A percentile compares a stretch with the other conserved stretches of the same genome.
phyloP scores from a whole-genome alignment of 176 grass and related monocot genomes.

The Ensete ventricosum region DNA sequence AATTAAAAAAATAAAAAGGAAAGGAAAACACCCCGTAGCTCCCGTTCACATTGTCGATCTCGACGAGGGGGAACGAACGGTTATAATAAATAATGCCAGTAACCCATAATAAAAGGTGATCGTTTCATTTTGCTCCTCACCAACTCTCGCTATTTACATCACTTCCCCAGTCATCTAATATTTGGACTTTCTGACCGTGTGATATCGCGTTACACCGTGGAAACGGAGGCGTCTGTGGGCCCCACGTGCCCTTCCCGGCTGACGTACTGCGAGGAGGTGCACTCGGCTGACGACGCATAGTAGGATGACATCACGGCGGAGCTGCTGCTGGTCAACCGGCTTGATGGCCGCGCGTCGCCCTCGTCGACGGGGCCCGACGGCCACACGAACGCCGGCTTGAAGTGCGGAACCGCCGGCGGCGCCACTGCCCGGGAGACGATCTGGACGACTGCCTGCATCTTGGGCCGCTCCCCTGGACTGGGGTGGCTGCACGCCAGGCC shows the following conservation, averaged over 20 bases:
- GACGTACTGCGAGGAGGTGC: constrained; percentile 24
- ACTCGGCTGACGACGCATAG: constrained; percentile 39
- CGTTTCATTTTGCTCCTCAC: too few species aligned
- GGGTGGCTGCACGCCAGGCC: constrained; percentile 85
- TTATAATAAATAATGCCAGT: too few species aligned
- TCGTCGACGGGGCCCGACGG: constrained; percentile 24
- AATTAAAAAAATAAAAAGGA: too few species aligned
- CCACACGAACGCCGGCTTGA: constrained; percentile 75
- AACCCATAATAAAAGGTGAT: too few species aligned
- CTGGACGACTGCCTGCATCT: constrained; percentile 42
- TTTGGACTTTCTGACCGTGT: too few species aligned
- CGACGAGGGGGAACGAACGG: too few species aligned
- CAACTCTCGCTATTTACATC: too few species aligned
- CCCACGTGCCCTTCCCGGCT: constrained; percentile 26
- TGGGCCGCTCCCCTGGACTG: constrained; percentile 51
- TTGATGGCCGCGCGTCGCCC: constrained; percentile 24
- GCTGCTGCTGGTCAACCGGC: constrained; percentile 13
- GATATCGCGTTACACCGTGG: too few species aligned
- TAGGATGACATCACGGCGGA: constrained; percentile 28
- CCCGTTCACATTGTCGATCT: too few species aligned
- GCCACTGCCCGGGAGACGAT: constrained; percentile 34
- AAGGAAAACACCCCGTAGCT: too few species aligned
- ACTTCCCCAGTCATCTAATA: too few species aligned
- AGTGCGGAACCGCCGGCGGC: constrained; percentile 34
- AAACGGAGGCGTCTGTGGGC: constrained; percentile 10